These are phyloP conservation scores for Penicillium longicatenatum DNA, from an alignment of 495 filamentous ascomycete species.

Conservation along the genomic window DNA sequence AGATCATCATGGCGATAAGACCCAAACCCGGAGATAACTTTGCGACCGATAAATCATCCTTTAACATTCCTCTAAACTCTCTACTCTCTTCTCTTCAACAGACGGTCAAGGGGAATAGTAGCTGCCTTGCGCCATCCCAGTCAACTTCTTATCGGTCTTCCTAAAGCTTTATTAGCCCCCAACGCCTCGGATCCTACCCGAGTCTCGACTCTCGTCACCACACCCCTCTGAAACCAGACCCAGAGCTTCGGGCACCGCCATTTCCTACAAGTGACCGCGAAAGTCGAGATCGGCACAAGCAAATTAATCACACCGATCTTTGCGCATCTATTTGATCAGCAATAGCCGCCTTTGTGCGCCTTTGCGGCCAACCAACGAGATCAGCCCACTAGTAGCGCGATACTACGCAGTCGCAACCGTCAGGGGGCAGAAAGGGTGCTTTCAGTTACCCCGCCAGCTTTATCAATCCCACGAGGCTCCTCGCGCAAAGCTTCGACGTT, in stretches of 20 bases:
- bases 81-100: neutral
- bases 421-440: slow-evolving; percentile 3
- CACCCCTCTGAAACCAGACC: neutral
- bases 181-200: neutral
- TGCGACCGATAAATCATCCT: slow-evolving; percentile 20
- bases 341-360: neutral
- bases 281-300: neutral
- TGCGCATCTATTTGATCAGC: neutral
- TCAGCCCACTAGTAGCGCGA: slow-evolving; percentile 1
- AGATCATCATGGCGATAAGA: slow-evolving; percentile 25
- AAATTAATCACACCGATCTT: neutral
- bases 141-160: neutral
- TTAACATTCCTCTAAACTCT: neutral
- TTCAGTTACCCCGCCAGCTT: neutral
- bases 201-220: neutral
- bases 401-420: neutral
- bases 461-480: neutral
- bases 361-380: neutral
- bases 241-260: neutral
- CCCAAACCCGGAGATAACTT: slow-evolving; percentile 20
- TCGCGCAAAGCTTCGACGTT: neutral
- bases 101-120: neutral
- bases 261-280: neutral
- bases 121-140: neutral
- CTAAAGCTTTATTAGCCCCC: slow-evolving; percentile 3